phyloP scores from a whole-genome alignment of 2,329 filamentous ascomycete species.

The Pseudogymnoascus pannorum region DNA sequence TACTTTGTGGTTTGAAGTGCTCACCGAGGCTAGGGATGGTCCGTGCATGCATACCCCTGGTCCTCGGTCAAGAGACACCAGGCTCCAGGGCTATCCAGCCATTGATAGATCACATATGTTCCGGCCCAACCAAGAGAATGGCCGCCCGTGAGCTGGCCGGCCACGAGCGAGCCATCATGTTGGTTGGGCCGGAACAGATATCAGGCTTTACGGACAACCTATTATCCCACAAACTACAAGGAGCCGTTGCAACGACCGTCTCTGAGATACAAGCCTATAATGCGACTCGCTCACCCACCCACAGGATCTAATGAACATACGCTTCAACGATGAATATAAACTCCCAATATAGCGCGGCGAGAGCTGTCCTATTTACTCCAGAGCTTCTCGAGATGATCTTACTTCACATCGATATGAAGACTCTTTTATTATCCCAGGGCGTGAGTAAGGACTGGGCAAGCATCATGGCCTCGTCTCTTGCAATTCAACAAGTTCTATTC shows the following conservation, averaged over 20 bases:
- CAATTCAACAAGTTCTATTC: constrained; percentile 1
- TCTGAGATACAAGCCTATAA: background rate
- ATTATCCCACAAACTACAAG: background rate
- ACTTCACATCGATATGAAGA: background rate
- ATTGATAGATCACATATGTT: too few relatives aligned
- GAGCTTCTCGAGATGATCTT: background rate
- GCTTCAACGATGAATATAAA: background rate
- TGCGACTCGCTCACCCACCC: background rate
- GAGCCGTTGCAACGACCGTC: background rate
- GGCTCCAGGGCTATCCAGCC: too few relatives aligned
- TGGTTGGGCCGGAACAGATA: too few relatives aligned
- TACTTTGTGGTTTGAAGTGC: background rate
- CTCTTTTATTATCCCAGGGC: background rate
- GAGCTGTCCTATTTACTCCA: background rate
- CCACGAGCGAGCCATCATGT: too few relatives aligned
- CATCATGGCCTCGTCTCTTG: background rate
- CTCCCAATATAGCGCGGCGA: background rate
- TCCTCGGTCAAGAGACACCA: too few relatives aligned
- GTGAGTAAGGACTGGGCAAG: background rate
- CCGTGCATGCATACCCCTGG: background rate
- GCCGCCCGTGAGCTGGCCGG: too few relatives aligned
- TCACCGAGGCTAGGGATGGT: background rate
- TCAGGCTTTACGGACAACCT: too few relatives aligned
- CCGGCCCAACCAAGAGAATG: too few relatives aligned
- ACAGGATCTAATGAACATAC: background rate